Percentiles rank a stretch among this genome's conserved stretches.
phyloP scores from a whole-genome alignment of 164 flowering plant species.

The Vitis amurensis region DNA sequence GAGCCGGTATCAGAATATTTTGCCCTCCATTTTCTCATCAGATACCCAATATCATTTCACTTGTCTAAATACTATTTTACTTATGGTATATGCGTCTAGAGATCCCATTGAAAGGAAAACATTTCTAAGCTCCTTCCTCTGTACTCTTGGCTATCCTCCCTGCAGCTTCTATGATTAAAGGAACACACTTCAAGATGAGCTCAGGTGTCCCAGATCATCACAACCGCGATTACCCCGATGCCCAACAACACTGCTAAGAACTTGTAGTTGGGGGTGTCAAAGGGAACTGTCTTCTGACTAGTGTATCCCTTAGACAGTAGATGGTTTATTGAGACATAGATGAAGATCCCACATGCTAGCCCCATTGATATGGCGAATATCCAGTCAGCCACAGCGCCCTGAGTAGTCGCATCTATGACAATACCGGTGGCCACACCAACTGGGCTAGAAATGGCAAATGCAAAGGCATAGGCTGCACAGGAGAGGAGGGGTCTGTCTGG shows the following conservation, averaged over 20 bases:
- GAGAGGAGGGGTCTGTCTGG: constrained; percentile 65
- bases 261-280: constrained; percentile 42
- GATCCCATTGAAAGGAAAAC: too few species aligned
- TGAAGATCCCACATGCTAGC: constrained; percentile 67
- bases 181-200: neutral
- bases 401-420: constrained; percentile 63
- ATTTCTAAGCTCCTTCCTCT: too few species aligned
- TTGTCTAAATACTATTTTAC: too few species aligned
- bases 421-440: constrained; percentile 78
- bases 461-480: constrained; percentile 57
- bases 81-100: too few species aligned
- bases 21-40: too few species aligned
- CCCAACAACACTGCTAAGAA: constrained; percentile 58
- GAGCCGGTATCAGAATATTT: too few species aligned
- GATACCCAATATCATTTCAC: too few species aligned
- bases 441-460: constrained; percentile 76
- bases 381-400: constrained; percentile 75
- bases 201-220: constrained; percentile 75
- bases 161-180: too few species aligned
- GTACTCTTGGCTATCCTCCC: too few species aligned
- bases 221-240: constrained; percentile 64
- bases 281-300: constrained; percentile 24
- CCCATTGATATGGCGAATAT: constrained; percentile 80
- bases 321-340: constrained; percentile 71
- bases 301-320: constrained; percentile 53